Conservation (phyloP, 495 filamentous ascomycete species). For the Penicillium cinerascens region DNA sequence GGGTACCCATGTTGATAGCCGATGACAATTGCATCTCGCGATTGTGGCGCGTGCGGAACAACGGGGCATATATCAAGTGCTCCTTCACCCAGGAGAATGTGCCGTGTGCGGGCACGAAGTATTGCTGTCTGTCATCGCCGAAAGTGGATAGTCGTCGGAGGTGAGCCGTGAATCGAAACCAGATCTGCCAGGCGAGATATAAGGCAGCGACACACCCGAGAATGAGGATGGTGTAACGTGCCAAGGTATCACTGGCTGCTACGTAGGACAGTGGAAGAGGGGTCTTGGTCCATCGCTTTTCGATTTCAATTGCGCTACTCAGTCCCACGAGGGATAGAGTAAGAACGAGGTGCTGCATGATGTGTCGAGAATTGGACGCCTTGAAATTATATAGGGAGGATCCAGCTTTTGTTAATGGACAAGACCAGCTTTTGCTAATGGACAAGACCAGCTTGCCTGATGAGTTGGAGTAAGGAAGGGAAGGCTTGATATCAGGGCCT, state of each 20-base stretch:
- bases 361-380: background rate
- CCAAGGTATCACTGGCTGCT: constrained; percentile 36
- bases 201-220: constrained; percentile 50
- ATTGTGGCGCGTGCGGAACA: constrained; percentile 80
- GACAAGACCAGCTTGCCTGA: constrained; percentile 26
- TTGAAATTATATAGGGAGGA: background rate
- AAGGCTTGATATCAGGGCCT: constrained; percentile 5
- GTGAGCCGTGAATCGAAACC: constrained; percentile 52
- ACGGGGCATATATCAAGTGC: constrained; percentile 77
- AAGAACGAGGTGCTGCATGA: constrained; percentile 13
- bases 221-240: constrained; percentile 39
- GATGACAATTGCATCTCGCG: constrained; percentile 75
- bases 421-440: constrained; percentile 25
- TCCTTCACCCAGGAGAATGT: constrained; percentile 67
- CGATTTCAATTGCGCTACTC: constrained; percentile 25
- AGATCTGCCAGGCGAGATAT: constrained; percentile 51
- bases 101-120: constrained; percentile 46
- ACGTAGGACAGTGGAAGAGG: constrained; percentile 25
- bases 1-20: constrained; percentile 76
- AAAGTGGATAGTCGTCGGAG: constrained; percentile 73
- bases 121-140: constrained; percentile 65
- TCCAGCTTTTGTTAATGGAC: background rate
- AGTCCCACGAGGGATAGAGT: constrained; percentile 30
- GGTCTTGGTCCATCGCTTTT: constrained; percentile 22
- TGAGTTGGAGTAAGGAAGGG: background rate